Evolutionary conservation across 2,329 filamentous ascomycete species (phyloP), one percentile per base, ranked within the genome.

Genomic region (Lachnellula willkommii): DNA sequence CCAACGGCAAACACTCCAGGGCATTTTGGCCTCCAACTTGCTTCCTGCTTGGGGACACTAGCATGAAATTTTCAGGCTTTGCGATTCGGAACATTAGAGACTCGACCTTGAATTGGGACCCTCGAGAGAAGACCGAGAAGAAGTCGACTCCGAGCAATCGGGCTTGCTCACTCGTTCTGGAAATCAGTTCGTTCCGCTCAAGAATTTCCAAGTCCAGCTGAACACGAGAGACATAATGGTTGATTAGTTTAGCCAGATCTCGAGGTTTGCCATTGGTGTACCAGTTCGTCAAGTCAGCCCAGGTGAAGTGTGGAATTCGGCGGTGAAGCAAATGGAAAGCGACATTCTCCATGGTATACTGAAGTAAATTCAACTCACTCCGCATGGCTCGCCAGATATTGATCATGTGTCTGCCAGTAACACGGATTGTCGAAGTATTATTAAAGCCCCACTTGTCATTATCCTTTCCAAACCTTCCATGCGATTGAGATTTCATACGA

Each of bases 51-150:
- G 94, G 94, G 6, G 92, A 97, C 1, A 95, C 82, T 1, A 99
- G 79, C 7, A 97, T 77, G 65, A 94, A 95, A 65, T 94, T 96
- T 70, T 99, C 94, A 0, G 94, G 92, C 70, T 99, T 99, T 45
- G 94, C 93, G 64, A 99, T 96, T 45, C 94, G 85, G 67, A 97
- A 96, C 94, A 99, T 97, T 65, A 96, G 85, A 1, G 93, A 96
- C 73, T 99, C 94, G 42, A 99, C 94, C 71, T 99, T 99, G 80
- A 95, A 97, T 69, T 99, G 94, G 0, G 92, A 97, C 15, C 94
- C 94, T 53, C 94, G 83, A 5, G 89, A 93, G 67, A 96, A 94
- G 53, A 99, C 94, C 0, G 92, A 95, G 70, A 93, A 96, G 74
- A 99, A 99, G 72, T 99, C 94, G 0, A 97, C 88, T 0, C 94